Percentiles rank a stretch among this genome's conserved stretches.
Evolutionary conservation across 2,329 filamentous ascomycete genomes (phyloP).

Genomic region (Fusarium denticulatum): DNA sequence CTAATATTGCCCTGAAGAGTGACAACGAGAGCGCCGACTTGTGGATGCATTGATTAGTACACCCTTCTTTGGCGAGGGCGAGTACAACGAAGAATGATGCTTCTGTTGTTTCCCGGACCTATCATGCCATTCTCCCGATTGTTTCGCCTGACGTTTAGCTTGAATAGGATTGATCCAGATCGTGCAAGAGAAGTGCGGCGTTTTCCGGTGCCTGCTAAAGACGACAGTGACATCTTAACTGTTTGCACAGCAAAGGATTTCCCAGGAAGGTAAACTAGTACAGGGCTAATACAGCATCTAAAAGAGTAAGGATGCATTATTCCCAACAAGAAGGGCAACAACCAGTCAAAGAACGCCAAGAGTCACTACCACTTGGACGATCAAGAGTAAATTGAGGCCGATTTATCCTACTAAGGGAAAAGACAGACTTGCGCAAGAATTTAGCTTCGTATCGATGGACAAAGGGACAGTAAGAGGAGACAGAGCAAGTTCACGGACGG

Average conservation of each 20-base stretch:
- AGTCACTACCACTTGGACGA: constrained; percentile 50
- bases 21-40: no score
- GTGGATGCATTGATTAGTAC: no score
- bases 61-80: no score
- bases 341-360: constrained; percentile 59
- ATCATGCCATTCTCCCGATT: constrained; percentile 53
- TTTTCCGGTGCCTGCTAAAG: constrained; percentile 61
- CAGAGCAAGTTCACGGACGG: neutral
- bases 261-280: constrained; percentile 82
- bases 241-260: constrained; percentile 81
- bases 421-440: neutral
- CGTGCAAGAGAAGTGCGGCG: constrained; percentile 58
- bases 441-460: neutral
- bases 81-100: no score
- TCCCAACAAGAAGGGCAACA: constrained; percentile 79
- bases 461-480: neutral
- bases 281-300: constrained; percentile 74
- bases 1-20: no score
- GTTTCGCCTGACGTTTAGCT: constrained; percentile 77
- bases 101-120: neutral
- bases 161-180: constrained; percentile 75
- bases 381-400: constrained; percentile 50
- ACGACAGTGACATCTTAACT: constrained; percentile 59
- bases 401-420: constrained; percentile 24
- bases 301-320: constrained; percentile 85